Evolutionary conservation across 306 rosid genomes (phyloP).

Genomic region (Castanea sativa): DNA sequence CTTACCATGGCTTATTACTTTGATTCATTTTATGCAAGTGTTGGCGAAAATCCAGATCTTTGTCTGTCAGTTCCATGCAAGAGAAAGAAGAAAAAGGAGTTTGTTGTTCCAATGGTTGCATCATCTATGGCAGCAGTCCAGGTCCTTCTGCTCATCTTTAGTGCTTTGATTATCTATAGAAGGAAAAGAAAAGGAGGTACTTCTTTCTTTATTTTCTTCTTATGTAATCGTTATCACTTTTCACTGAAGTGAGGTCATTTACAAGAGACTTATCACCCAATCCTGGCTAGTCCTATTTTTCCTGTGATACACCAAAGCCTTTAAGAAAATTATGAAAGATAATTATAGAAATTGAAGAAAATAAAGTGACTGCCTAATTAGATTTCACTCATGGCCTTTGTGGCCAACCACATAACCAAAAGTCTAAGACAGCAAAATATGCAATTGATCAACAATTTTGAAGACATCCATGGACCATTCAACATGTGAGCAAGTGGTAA

Average conservation of each 20-base stretch:
- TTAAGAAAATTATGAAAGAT: too few species aligned
- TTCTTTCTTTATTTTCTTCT: background rate
- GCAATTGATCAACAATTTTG: too few species aligned
- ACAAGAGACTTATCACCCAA: background rate
- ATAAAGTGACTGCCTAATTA: too few species aligned
- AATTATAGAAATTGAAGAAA: too few species aligned
- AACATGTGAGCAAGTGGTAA: too few species aligned
- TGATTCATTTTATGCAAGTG: slow-evolving; percentile 2
- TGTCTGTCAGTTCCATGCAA: slow-evolving; percentile 9
- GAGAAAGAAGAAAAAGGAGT: slow-evolving; percentile 2
- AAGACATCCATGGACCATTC: too few species aligned
- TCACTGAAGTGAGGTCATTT: background rate
- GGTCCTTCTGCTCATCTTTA: slow-evolving; percentile 5
- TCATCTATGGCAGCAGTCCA: background rate
- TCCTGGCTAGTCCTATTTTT: background rate
- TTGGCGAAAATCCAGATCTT: slow-evolving; percentile 21
- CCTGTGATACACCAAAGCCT: background rate
- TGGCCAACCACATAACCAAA: too few species aligned
- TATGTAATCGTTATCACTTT: too few species aligned
- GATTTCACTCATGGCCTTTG: too few species aligned
- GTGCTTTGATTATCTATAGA: slow-evolving; percentile 1
- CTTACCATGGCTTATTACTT: background rate
- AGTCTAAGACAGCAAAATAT: too few species aligned
- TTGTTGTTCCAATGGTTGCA: slow-evolving; percentile 27
- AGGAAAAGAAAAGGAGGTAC: slow-evolving; percentile 15